Conservation (phyloP, 768 basidiomycete species). For the Tulasnella sp. region DNA sequence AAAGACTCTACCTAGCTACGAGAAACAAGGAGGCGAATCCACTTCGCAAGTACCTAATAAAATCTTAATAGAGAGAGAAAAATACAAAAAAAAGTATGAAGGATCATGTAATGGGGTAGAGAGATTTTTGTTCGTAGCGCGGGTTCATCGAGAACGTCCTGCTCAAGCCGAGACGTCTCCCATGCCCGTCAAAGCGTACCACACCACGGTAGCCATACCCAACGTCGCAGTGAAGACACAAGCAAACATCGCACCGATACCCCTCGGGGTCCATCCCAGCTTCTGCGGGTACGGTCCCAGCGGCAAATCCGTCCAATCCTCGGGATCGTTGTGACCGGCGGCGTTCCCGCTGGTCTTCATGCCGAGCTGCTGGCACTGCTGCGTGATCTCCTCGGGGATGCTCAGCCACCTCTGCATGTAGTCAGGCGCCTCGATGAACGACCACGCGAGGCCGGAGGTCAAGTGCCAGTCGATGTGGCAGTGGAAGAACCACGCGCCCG, state of each 20-base stretch:
- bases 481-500: slow-evolving; percentile 87
- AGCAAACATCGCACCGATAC: slow-evolving; percentile 46
- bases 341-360: slow-evolving; percentile 78
- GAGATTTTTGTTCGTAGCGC: not conserved
- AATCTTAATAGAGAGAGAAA: not conserved
- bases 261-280: slow-evolving; percentile 47
- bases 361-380: slow-evolving; percentile 72
- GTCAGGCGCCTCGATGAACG: slow-evolving; percentile 82
- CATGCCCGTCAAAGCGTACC: slow-evolving; percentile 57
- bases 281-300: slow-evolving; percentile 35
- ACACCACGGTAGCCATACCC: slow-evolving; percentile 80
- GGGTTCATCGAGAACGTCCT: not conserved
- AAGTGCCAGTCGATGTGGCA: slow-evolving; percentile 47
- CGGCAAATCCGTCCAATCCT: slow-evolving; percentile 55
- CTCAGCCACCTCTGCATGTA: slow-evolving; percentile 58
- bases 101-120: not conserved
- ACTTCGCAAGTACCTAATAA: not conserved
- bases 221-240: slow-evolving; percentile 82
- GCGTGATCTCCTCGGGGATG: slow-evolving; percentile 60
- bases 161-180: slow-evolving; percentile 7
- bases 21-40: no score
- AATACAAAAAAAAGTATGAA: not conserved
- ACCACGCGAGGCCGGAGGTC: slow-evolving; percentile 75
- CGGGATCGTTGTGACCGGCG: slow-evolving; percentile 67
- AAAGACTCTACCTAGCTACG: slow-evolving; percentile 4